Evolutionary conservation across 1,139 yeast species (phyloP).

Genomic region (Suhomyces yuchorum): DNA sequence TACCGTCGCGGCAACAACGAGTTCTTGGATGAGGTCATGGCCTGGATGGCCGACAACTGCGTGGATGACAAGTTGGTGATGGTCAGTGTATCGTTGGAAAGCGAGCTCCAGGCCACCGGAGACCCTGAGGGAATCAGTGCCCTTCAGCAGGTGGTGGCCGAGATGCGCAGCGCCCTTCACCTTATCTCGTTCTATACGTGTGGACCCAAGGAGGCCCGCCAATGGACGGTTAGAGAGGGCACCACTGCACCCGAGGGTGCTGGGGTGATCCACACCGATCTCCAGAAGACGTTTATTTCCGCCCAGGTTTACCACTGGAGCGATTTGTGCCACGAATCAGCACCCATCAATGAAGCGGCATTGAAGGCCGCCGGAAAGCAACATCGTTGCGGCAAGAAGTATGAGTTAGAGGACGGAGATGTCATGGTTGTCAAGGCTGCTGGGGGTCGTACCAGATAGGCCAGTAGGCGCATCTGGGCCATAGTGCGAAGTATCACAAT

Average conservation of each 20-base stretch:
- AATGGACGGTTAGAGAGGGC: constrained; percentile 85
- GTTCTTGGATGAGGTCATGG: constrained; percentile 41
- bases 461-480: constrained; percentile 18
- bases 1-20: constrained; percentile 48
- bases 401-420: constrained; percentile 78
- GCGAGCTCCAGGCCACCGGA: constrained; percentile 31
- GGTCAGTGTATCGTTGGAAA: constrained; percentile 64
- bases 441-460: constrained; percentile 34
- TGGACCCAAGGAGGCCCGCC: constrained; percentile 87
- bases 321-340: constrained; percentile 50
- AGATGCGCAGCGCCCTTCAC: constrained; percentile 68
- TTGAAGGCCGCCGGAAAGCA: constrained; percentile 54
- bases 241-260: constrained; percentile 91
- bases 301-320: constrained; percentile 87
- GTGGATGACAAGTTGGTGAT: constrained; percentile 57
- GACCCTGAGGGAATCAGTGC: constrained; percentile 29
- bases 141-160: constrained; percentile 49
- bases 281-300: constrained; percentile 78
- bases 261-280: constrained; percentile 87
- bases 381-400: constrained; percentile 68
- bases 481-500: no score
- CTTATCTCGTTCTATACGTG: constrained; percentile 89
- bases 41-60: constrained; percentile 58
- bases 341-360: constrained; percentile 46
- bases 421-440: constrained; percentile 62